Evolutionary conservation across 768 basidiomycete species (phyloP), one percentile per base, ranked within the genome.

Genomic region (Psilocybe tampanensis): DNA sequence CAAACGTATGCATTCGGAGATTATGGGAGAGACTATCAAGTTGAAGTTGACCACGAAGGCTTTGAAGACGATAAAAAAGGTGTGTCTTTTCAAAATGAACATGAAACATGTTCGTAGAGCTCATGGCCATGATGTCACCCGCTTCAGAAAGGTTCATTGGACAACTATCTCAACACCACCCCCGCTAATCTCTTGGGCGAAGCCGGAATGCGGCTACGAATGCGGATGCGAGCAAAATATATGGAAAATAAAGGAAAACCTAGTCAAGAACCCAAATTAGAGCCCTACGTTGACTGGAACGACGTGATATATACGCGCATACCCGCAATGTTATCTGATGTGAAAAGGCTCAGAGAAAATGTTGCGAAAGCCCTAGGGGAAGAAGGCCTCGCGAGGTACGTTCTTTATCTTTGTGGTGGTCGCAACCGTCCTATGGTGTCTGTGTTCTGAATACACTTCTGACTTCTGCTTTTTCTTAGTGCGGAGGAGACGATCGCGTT

Each of bases 31-130:
- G 49, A 74, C 74, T 43, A 66, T 95, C 4, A 76, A 78, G 49
- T 73, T 94, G 23, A 91, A 91, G 65, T 71, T 94, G 51, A 91
- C 92, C 1, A 84, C 89, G 24, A 74, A 88, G 23, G 91, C 91
- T 3, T 68, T 95, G 66, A 84, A 81, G 70, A 92, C 90, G 8
- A 91, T 95, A 44, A 86, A 92, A 67, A 95, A 94, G 83, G 91
- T 90, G 57, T 18, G 76, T 60, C 52, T 50, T n/a, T n/a, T n/a
- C n/a, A n/a, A n/a, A n/a, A n/a, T n/a, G n/a, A n/a, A n/a, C n/a
- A n/a, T n/a, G n/a, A n/a, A n/a, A n/a, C n/a, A n/a, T n/a, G n/a
- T n/a, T n/a, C n/a, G n/a, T n/a, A n/a, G n/a, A n/a, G n/a, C n/a
- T n/a, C n/a, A n/a, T n/a, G n/a, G n/a, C n/a, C n/a, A 7, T 18